Evolutionary conservation across 2,329 filamentous ascomycete species (phyloP), one percentile per base, ranked within the genome.

Genomic region (Colletotrichum limetticola): DNA sequence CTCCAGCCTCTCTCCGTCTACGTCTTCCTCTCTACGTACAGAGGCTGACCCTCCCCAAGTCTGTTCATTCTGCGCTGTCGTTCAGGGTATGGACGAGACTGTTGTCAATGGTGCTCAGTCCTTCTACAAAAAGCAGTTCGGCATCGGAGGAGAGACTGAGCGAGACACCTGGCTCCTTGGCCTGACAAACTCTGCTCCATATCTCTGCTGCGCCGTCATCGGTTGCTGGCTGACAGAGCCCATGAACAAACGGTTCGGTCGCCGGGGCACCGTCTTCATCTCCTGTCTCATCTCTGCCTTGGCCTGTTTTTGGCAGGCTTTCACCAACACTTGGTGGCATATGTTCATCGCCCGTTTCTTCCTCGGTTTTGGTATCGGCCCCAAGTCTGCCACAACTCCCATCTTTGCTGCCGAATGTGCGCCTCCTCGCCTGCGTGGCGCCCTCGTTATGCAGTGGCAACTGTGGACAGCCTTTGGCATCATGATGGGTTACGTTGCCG

Each of bases 171-270:
- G 91, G 91, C 83, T 93, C 2, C 79, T 89, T 4, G 92, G 91
- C 16, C 85, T 93, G 7, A 83, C 88, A 49, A 94, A 94, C 78
- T 86, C 82, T 57, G 87, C 87, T 0, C 90, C 90, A 0, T 92
- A 92, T 75, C 86, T 94, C 26, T 90, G 90, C 82, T 94, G 91
- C 75, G 91, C 92, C 4, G 82, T 94, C 56, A 80, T 92, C 60
- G 91, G 92, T 24, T 94, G 92, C 81, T 95, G 93, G 93, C 84
- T 92, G 59, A 94, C 92, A 0, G 90, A 91, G 49, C 93, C 93
- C 1, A 87, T 94, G 80, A 95, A 95, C 82, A 89, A 91, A 68
- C 84, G 79, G 73, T 92, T 94, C 74, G 93, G 93, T 14, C 90
- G 93, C 61, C 87, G 92, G 2, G 92, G 93, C 14, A 94, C 91